phyloP scores from a whole-genome alignment of 306 rosid genomes.

The Leucaena leucocephala region DNA sequence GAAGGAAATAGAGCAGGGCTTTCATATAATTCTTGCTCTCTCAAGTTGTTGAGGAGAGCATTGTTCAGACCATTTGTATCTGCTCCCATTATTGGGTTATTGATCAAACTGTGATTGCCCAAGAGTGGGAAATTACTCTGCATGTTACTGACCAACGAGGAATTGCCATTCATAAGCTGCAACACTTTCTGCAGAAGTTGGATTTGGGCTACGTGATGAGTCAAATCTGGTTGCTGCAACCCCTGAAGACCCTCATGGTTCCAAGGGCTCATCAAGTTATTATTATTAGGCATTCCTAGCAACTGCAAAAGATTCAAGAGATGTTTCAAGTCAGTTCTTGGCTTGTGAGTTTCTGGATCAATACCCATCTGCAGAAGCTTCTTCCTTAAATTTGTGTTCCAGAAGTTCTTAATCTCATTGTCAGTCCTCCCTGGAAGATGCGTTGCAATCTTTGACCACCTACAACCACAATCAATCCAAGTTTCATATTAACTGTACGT shows the following conservation, averaged over 20 bases:
- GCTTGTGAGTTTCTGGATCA: conserved; percentile 91
- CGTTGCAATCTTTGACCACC: conserved; percentile 90
- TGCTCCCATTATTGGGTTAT: conserved; percentile 33
- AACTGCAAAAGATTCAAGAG: conserved; percentile 61
- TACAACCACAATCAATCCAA: not conserved
- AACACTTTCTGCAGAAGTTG: conserved; percentile 60
- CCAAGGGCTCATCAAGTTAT: conserved; percentile 17
- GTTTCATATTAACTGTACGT: not conserved
- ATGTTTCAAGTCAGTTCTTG: conserved; percentile 71
- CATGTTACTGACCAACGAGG: conserved; percentile 33
- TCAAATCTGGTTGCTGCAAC: conserved; percentile 59
- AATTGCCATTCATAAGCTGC: conserved; percentile 38
- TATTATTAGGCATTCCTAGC: conserved; percentile 45
- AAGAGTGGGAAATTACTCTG: conserved; percentile 30
- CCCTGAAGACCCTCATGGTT: conserved; percentile 45
- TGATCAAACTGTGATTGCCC: conserved; percentile 42
- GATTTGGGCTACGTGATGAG: conserved; percentile 63
- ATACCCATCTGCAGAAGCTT: conserved; percentile 82
- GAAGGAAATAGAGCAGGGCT: conserved; percentile 36
- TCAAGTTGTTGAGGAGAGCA: conserved; percentile 21
- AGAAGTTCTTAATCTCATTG: conserved; percentile 81
- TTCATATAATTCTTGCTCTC: conserved; percentile 33
- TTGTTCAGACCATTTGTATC: conserved; percentile 18
- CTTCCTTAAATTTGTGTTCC: conserved; percentile 85
- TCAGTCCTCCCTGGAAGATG: conserved; percentile 90